Conservation (phyloP, 2,329 filamentous ascomycete genomes). For the Penicillium glabrum region DNA sequence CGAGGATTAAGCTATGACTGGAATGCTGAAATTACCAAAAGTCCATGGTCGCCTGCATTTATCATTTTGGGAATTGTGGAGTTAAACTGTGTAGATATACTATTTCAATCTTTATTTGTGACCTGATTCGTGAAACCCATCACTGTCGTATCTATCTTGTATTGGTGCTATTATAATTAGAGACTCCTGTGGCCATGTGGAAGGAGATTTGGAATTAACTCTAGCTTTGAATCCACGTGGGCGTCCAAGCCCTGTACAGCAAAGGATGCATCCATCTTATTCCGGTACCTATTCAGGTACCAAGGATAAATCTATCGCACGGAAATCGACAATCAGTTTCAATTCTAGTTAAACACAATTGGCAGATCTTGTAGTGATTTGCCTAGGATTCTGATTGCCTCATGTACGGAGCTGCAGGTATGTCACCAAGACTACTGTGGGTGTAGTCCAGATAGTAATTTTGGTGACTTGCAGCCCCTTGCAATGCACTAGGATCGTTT, state of each 20-base stretch:
- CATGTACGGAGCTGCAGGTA: constrained; percentile 2
- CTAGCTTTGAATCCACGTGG: background rate
- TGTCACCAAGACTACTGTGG: background rate
- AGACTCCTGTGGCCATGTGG: background rate
- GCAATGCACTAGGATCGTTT: background rate
- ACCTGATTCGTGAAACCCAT: background rate
- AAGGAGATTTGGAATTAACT: background rate
- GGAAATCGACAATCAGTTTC: background rate
- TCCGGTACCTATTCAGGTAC: background rate
- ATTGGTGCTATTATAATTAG: background rate
- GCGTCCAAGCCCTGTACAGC: background rate
- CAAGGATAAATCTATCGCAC: background rate
- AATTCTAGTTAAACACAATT: background rate
- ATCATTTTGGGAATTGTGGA: constrained; percentile 19
- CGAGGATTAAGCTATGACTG: constrained; percentile 29
- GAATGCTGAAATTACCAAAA: constrained; percentile 19
- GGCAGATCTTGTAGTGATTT: background rate
- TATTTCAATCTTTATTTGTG: background rate
- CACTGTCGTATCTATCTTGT: background rate
- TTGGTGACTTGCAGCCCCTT: constrained; percentile 18
- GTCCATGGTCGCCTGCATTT: constrained; percentile 24
- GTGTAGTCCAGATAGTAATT: constrained; percentile 17
- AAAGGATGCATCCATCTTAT: background rate
- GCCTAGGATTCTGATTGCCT: background rate
- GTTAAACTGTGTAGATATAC: constrained; percentile 28